Conservation (phyloP, 805 yeast genomes). For the Danielia oregonensis region DNA sequence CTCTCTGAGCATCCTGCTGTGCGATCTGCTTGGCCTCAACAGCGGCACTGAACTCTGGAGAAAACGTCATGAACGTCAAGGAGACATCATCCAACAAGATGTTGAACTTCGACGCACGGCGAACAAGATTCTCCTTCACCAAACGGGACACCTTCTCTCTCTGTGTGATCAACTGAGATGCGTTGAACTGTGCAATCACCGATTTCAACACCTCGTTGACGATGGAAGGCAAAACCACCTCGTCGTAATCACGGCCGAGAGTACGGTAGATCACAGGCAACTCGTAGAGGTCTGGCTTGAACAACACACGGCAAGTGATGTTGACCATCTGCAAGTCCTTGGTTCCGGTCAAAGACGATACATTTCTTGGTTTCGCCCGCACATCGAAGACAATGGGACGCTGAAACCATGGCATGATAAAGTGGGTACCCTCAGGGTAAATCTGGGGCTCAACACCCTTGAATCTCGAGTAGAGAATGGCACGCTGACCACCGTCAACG, state of each 20-base stretch:
- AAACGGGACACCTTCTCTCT: slow-evolving; percentile 92
- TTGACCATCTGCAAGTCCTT: slow-evolving; percentile 99
- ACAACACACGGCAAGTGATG: slow-evolving; percentile 95
- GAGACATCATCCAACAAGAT: slow-evolving; percentile 92
- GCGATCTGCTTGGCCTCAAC: slow-evolving; percentile 99
- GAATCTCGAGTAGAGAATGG: slow-evolving; percentile 85
- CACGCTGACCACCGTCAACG: slow-evolving; percentile 99
- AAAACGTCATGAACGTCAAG: slow-evolving; percentile 92
- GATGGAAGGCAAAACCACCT: slow-evolving; percentile 95
- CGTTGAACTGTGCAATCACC: slow-evolving; percentile 97
- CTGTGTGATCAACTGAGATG: slow-evolving; percentile 97
- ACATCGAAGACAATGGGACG: slow-evolving; percentile 88
- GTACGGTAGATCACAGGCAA: slow-evolving; percentile 88
- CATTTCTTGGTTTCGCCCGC: slow-evolving; percentile 90
- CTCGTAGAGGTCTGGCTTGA: slow-evolving; percentile 76
- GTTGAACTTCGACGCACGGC: slow-evolving; percentile 89
- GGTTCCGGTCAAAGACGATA: slow-evolving; percentile 93
- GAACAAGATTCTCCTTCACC: slow-evolving; percentile 84
- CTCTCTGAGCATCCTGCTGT: slow-evolving; percentile 98
- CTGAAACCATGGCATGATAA: slow-evolving; percentile 93
- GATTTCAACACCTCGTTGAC: slow-evolving; percentile 95
- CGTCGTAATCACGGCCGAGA: slow-evolving; percentile 92
- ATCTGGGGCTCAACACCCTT: slow-evolving; percentile 81
- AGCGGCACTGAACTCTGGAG: slow-evolving; percentile 96
- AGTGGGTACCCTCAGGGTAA: slow-evolving; percentile 91